Conservation (phyloP, 2,329 filamentous ascomycete species). For the Pseudogymnoascus sp. region DNA sequence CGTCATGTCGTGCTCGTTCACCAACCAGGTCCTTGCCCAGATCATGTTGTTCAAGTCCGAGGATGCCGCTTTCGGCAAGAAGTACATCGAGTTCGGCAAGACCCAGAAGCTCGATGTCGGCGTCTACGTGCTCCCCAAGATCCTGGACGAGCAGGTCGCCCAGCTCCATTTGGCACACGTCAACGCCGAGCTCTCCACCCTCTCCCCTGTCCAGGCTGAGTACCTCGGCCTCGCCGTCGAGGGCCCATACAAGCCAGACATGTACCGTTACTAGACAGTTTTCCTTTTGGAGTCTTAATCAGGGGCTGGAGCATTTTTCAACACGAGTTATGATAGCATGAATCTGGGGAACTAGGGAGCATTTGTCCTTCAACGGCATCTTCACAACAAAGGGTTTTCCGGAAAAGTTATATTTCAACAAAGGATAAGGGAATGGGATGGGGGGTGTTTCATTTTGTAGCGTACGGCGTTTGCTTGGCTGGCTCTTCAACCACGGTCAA, state of each 20-base stretch:
- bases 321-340: conserved; percentile 38
- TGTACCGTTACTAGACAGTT: conserved; percentile 38
- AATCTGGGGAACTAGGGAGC: conserved; percentile 14
- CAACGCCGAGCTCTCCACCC: conserved; percentile 86
- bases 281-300: conserved; percentile 18
- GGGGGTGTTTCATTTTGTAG: conserved; percentile 23
- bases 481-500: conserved; percentile 31
- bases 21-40: conserved; percentile 99
- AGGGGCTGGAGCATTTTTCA: conserved; percentile 24
- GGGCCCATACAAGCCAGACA: conserved; percentile 94
- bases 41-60: conserved; percentile 95
- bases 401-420: conserved; percentile 30
- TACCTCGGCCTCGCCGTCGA: conserved; percentile 80
- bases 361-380: conserved; percentile 56
- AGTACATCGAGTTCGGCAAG: conserved; percentile 95
- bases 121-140: conserved; percentile 97
- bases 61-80: conserved; percentile 78
- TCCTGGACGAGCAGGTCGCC: conserved; percentile 97
- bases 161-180: conserved; percentile 86
- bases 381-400: conserved; percentile 19
- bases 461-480: conserved; percentile 31
- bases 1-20: conserved; percentile 99
- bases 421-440: conserved; percentile 9
- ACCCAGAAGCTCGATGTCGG: conserved; percentile 80
- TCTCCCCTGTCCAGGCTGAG: conserved; percentile 80